phyloP scores from a whole-genome alignment of 345 rosid genomes.

The Populus nigra region DNA sequence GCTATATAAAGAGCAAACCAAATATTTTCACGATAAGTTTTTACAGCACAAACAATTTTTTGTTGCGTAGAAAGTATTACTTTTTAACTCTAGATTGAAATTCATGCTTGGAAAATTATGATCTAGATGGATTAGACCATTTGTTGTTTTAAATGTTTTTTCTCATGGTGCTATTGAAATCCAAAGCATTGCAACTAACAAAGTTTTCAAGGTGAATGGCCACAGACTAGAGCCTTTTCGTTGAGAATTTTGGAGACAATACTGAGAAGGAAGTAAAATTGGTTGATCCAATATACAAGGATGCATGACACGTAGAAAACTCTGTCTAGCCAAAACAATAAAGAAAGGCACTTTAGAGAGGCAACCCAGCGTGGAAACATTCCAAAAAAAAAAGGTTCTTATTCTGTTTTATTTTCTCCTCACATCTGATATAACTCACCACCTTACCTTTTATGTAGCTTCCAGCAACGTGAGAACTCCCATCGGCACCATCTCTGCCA shows the following conservation, averaged over 20 bases:
- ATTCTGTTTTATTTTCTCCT: too few species aligned
- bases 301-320: too few species aligned
- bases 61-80: neutral
- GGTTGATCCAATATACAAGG: neutral
- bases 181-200: neutral
- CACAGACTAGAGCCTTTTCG: neutral
- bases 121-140: neutral
- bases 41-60: neutral
- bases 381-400: too few species aligned
- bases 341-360: neutral
- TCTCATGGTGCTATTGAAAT: neutral
- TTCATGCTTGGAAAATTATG: neutral
- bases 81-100: neutral
- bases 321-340: neutral
- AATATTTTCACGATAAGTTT: neutral
- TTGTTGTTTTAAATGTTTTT: neutral
- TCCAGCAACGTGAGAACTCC: too few species aligned
- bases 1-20: neutral
- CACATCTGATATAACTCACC: too few species aligned
- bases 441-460: too few species aligned
- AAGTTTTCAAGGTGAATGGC: neutral
- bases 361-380: neutral
- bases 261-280: too few species aligned
- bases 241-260: too few species aligned
- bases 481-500: too few species aligned